Percentiles rank a stretch among this genome's conserved stretches.
These are phyloP conservation scores for Karstenula rhodostoma DNA, from an alignment of 2,329 filamentous ascomycete species.

Conservation along the genomic window DNA sequence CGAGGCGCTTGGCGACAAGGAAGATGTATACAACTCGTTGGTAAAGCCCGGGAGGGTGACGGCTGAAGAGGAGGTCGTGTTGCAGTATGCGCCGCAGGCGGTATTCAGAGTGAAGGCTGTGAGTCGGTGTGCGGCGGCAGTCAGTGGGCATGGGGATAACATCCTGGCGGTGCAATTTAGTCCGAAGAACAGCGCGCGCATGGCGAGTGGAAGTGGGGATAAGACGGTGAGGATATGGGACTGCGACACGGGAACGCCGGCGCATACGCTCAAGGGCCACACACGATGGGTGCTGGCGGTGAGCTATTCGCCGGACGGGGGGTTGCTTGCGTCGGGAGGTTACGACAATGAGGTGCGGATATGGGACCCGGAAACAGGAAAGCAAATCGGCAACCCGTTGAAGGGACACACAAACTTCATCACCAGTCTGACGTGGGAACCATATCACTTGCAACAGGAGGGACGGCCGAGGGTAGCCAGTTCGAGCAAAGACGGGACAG, in stretches of 20 bases:
- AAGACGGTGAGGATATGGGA: conserved; percentile 94
- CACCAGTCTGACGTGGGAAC: conserved; percentile 89
- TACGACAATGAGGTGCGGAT: conserved; percentile 93
- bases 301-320: conserved; percentile 84
- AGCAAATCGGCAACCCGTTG: conserved; percentile 73
- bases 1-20: conserved; percentile 56
- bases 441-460: conserved; percentile 80
- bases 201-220: conserved; percentile 91
- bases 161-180: conserved; percentile 89
- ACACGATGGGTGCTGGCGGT: conserved; percentile 90
- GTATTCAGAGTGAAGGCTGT: conserved; percentile 94
- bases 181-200: conserved; percentile 74
- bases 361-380: conserved; percentile 86
- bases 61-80: conserved; percentile 68
- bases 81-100: conserved; percentile 80
- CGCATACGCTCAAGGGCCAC: conserved; percentile 86
- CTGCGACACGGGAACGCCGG: conserved; percentile 88
- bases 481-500: conserved; percentile 87
- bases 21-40: conserved; percentile 53
- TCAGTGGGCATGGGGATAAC: conserved; percentile 89
- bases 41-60: conserved; percentile 53
- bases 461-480: conserved; percentile 83
- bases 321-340: conserved; percentile 83
- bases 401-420: conserved; percentile 92
- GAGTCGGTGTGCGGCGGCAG: conserved; percentile 85